Conservation (phyloP, 208 protist genomes). For the Acanthamoeba divionensis region DNA sequence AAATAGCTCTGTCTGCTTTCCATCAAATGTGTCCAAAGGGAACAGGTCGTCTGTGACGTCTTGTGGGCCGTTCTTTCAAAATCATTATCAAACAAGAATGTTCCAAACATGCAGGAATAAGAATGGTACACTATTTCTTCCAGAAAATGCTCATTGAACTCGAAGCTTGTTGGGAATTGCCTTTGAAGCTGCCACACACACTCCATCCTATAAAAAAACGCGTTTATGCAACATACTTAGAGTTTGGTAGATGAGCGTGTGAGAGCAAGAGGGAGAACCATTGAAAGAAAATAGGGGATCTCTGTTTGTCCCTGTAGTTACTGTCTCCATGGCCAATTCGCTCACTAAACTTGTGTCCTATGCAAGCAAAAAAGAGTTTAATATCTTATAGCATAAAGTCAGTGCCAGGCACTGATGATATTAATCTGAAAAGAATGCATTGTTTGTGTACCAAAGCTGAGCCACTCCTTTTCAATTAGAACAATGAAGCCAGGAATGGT, state of each 20-base stretch:
- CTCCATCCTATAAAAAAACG: conserved; percentile 79
- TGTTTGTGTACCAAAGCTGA: conserved; percentile 85
- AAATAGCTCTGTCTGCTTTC: neutral
- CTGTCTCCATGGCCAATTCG: conserved; percentile 74
- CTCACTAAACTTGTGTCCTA: conserved; percentile 65
- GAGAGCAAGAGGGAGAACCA: conserved; percentile 50
- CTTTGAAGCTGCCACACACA: conserved; percentile 90
- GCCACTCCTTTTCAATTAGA: conserved; percentile 95
- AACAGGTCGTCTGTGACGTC: neutral
- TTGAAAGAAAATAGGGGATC: conserved; percentile 86
- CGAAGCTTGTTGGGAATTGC: conserved; percentile 91
- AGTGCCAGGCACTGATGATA: neutral
- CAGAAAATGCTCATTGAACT: conserved; percentile 90
- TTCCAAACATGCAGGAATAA: conserved; percentile 81
- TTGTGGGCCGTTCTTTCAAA: neutral
- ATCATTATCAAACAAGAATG: conserved; percentile 5
- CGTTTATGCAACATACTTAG: neutral
- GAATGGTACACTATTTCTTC: conserved; percentile 84
- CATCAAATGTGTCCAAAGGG: neutral
- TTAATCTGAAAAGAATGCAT: neutral
- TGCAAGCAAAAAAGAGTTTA: neutral
- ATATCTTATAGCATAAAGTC: neutral
- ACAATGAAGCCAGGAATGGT: conserved; percentile 90
- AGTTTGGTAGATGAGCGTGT: neutral
- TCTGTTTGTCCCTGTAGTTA: conserved; percentile 66